Conservation (phyloP, 1,139 yeast species). For the Magnusiomyces sp. region DNA sequence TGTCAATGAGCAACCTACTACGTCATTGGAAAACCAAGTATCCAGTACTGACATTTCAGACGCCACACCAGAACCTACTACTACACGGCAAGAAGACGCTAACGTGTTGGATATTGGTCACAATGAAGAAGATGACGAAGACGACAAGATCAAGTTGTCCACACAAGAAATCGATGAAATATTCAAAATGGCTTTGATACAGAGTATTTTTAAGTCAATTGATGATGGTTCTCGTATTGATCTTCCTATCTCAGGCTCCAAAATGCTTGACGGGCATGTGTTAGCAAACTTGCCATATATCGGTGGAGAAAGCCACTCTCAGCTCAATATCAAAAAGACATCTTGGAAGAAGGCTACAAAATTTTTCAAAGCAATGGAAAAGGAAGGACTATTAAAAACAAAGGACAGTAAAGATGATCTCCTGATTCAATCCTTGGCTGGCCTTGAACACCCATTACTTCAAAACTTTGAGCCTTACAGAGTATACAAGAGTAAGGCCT, state of each 20-base stretch:
- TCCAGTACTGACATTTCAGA: constrained; percentile 13
- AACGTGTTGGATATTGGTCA: not conserved
- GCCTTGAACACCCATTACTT: constrained; percentile 43
- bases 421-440: constrained; percentile 44
- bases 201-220: constrained; percentile 53
- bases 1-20: constrained; percentile 9
- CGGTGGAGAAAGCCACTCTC: constrained; percentile 34
- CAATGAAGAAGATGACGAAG: constrained; percentile 2
- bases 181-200: constrained; percentile 59
- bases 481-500: constrained; percentile 30
- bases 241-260: constrained; percentile 48
- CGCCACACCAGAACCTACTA: constrained; percentile 1
- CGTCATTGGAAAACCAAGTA: constrained; percentile 10
- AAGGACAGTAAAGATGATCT: constrained; percentile 78
- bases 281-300: constrained; percentile 58
- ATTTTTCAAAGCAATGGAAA: constrained; percentile 78
- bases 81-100: constrained; percentile 4
- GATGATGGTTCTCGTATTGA: constrained; percentile 46
- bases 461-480: constrained; percentile 58
- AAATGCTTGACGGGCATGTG: constrained; percentile 62
- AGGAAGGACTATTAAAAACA: constrained; percentile 50
- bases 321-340: constrained; percentile 66
- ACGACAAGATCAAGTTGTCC: constrained; percentile 33
- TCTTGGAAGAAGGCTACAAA: constrained; percentile 87
- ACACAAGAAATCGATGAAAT: constrained; percentile 72